Base-by-base conservation (phyloP, 1,284 basidiomycete species). In the Rhodotorula sp. region DNA sequence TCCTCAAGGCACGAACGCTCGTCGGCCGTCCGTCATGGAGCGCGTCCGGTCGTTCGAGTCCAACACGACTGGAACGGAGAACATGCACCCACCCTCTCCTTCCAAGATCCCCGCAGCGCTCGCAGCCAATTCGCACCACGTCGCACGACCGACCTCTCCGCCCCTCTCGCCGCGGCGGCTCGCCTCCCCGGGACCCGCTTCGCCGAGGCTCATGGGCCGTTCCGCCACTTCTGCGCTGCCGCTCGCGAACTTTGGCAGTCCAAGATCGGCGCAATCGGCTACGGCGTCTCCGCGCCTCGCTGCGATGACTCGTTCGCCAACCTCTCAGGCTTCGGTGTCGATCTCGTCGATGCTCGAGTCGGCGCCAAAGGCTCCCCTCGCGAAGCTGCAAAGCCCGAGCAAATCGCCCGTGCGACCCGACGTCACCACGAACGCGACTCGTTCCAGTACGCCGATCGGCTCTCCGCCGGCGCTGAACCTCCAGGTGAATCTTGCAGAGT, bases 21-120 rank as follows among this genome's bases (percentile, higher is more conserved):
- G 69, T 20, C 74, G 72, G 1, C 72, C 74, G 22, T 73, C 71
- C 10, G 71, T 75, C 49, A 73, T 71, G 69, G 74, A 75, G 42
- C 68, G 72, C 17, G 67, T 70, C 56, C 71, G 69, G 51, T 68
- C 69, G 2, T 73, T 73, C 65, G 74, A 75, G 61, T 46, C 68
- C 45, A 45, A 49, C 33, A 42, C 66, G 26, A 56, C 73, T 4
- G 51, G 46, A 1, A 30, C 29, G 6, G 69, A 71, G n/a, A 60
- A 68, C 53, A 46, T 65, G 20, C 55, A 63, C 55, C 71, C 66
- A 2, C 71, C 66, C 1, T 70, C 70, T 15, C 73, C 73, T 2
- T 65, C 64, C 22, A 73, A 69, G 59, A 65, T 67, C 44, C 69
- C 71, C 4, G 51, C 74, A 4, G 60, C 74, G 2, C 60, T 68